Conservation (phyloP, 345 rosid genomes). For the Citrus reticulata region DNA sequence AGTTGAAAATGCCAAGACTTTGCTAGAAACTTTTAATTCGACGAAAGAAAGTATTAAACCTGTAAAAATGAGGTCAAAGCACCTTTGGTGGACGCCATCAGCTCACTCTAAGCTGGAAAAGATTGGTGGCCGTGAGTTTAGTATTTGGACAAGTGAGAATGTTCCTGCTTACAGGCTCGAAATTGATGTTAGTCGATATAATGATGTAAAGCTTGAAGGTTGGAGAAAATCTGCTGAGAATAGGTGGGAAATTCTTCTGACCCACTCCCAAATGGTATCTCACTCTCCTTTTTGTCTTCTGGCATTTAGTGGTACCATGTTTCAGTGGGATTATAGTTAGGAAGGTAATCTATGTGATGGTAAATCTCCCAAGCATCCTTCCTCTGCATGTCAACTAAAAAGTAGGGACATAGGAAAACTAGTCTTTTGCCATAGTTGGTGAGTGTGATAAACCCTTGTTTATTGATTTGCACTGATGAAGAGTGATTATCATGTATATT, state of each 20-base stretch:
- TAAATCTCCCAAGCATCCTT: neutral
- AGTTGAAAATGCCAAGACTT: slow-evolving; percentile 39
- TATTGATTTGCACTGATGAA: neutral
- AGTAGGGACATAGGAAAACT: neutral
- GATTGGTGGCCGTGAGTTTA: slow-evolving; percentile 69
- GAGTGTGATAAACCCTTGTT: neutral
- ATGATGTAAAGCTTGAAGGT: slow-evolving; percentile 68
- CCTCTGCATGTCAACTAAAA: neutral
- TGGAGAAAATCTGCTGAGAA: slow-evolving; percentile 55
- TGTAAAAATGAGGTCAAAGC: slow-evolving; percentile 25
- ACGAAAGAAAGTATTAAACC: slow-evolving; percentile 29
- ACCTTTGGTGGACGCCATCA: slow-evolving; percentile 57
- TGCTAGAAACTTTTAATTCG: slow-evolving; percentile 50
- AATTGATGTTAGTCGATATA: slow-evolving; percentile 45
- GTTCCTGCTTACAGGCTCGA: slow-evolving; percentile 67
- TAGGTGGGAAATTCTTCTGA: slow-evolving; percentile 79
- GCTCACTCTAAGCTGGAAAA: slow-evolving; percentile 51
- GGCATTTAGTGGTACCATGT: slow-evolving; percentile 1
- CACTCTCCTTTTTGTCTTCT: slow-evolving; percentile 14
- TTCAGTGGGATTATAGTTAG: neutral
- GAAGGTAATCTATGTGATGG: neutral
- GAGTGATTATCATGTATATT: neutral
- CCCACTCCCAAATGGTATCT: slow-evolving; percentile 91
- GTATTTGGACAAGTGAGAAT: slow-evolving; percentile 71
- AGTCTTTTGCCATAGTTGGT: neutral